Base-by-base conservation (phyloP, 1,284 basidiomycete species). In the Ceratobasidium sp. region DNA sequence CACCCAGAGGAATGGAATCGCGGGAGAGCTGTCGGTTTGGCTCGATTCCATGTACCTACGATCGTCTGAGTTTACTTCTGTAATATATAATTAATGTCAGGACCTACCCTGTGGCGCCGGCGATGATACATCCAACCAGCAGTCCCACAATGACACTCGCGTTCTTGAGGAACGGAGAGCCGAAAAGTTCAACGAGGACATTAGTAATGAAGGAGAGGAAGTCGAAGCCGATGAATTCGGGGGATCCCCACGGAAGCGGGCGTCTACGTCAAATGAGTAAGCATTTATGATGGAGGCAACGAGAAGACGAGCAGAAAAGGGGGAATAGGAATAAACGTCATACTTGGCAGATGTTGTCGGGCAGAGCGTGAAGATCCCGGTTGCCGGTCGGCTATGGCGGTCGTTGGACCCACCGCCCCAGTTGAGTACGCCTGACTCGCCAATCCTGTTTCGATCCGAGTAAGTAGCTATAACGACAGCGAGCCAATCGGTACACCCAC, bases 331-430 rank as follows among this genome's bases (percentile, higher is more conserved):
- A 11, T 33, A 38, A 38, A 38, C 9, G 8, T 48, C 54, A 12
- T 25, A 69, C 67, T 70, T 70, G 67, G 91, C 90, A 49, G 81
- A 80, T 58, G 86, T 90, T 30, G 84, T 88, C 0, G 88, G 92
- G 77, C 92, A 94, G 0, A 92, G 81, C 72, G 82, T 79, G 79
- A 89, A 92, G 63, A 88, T 84, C 0, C 90, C 90, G 11, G 83
- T 86, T 2, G 82, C 81, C 0, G 90, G 90, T 18, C 86, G 83
- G 0, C 77, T 74, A 63, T 83, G 80, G 78, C 92, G 94, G 73
- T 85, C 84, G 75, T 92, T 91, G 7, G 88, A 86, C 8, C 92
- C 92, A 58, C 92, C 92, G 25, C 89, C 92, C 91, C 93, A 95
- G 79, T 93, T 88, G 8, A 85, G 84, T 38, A 91, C 87, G 0